A percentile compares a stretch with the other conserved stretches of the same genome.
Evolutionary conservation across 1,284 basidiomycete species (phyloP).

Genomic region (Cystobasidium pallidum): DNA sequence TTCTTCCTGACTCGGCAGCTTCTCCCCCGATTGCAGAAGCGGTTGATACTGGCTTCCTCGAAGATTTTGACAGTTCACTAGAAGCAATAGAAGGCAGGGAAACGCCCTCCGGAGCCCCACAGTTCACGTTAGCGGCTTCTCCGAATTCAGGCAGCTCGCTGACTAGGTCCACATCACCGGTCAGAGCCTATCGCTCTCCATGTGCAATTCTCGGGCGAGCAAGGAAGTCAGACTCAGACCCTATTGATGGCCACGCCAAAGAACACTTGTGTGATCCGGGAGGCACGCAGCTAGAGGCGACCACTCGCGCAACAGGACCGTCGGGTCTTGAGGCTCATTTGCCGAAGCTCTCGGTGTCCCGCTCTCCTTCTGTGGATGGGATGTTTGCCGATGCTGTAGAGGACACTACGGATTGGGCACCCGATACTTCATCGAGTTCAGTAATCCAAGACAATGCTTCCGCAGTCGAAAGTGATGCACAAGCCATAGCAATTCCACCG

Average conservation of each 20-base stretch:
- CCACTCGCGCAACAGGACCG: no score
- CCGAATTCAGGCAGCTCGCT: not conserved
- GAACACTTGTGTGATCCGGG: no score
- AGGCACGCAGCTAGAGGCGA: no score
- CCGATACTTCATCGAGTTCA: not conserved
- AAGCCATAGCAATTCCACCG: not conserved
- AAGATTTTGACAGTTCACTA: not conserved
- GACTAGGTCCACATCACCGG: not conserved
- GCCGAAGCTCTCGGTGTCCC: no score
- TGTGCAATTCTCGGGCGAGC: no score
- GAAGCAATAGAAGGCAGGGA: not conserved
- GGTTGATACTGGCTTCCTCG: constrained; percentile 1
- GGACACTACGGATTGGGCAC: not conserved
- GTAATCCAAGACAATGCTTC: not conserved
- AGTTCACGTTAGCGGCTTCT: not conserved
- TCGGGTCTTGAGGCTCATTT: not conserved
- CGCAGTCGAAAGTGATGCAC: not conserved
- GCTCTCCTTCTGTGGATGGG: not conserved
- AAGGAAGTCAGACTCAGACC: no score
- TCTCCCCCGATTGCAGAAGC: not conserved
- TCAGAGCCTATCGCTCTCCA: not conserved
- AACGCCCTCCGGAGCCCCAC: not conserved
- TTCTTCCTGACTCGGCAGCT: not conserved
- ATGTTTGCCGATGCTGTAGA: not conserved
- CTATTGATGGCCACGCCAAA: no score